Evolutionary conservation across 352 stramenopile species (phyloP).

Genomic region (Pythium scleroteichum): DNA sequence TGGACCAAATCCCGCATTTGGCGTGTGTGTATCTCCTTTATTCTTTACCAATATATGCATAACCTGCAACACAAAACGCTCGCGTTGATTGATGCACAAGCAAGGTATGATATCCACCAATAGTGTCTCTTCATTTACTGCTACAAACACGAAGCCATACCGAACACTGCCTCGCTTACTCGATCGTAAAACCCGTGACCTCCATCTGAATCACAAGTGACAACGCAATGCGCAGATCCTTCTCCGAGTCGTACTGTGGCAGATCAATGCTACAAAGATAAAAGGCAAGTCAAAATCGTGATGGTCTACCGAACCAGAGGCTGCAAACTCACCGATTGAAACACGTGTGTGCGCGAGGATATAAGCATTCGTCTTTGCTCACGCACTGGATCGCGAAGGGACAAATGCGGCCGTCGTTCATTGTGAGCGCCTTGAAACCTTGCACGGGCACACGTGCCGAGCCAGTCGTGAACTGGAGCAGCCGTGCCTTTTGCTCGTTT

Average conservation of each 20-base stretch:
- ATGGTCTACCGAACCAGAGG: not conserved
- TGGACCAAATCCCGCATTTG: slow-evolving; percentile 1
- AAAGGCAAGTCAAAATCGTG: slow-evolving; percentile 6
- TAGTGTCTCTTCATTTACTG: not conserved
- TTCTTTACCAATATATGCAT: slow-evolving; percentile 31
- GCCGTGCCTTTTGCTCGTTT: slow-evolving; percentile 94
- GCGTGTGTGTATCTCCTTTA: slow-evolving; percentile 26
- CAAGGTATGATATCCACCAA: not conserved
- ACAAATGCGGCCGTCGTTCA: slow-evolving; percentile 88
- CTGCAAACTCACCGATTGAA: slow-evolving; percentile 74
- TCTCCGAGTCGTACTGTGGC: slow-evolving; percentile 71
- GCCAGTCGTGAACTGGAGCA: slow-evolving; percentile 98
- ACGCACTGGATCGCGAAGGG: slow-evolving; percentile 87
- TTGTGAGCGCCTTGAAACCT: slow-evolving; percentile 86
- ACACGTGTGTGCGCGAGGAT: slow-evolving; percentile 83
- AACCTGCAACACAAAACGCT: not conserved
- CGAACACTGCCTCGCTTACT: slow-evolving; percentile 35
- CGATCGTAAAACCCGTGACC: slow-evolving; percentile 85
- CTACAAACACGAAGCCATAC: slow-evolving; percentile 4
- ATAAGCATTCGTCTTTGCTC: slow-evolving; percentile 75
- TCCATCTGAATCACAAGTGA: slow-evolving; percentile 88
- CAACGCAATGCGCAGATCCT: slow-evolving; percentile 75
- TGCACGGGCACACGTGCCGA: slow-evolving; percentile 93
- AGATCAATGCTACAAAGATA: slow-evolving; percentile 64
- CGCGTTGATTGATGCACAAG: not conserved